phyloP scores from a whole-genome alignment of 1,284 basidiomycete species.

The Boletus semigastroideus region DNA sequence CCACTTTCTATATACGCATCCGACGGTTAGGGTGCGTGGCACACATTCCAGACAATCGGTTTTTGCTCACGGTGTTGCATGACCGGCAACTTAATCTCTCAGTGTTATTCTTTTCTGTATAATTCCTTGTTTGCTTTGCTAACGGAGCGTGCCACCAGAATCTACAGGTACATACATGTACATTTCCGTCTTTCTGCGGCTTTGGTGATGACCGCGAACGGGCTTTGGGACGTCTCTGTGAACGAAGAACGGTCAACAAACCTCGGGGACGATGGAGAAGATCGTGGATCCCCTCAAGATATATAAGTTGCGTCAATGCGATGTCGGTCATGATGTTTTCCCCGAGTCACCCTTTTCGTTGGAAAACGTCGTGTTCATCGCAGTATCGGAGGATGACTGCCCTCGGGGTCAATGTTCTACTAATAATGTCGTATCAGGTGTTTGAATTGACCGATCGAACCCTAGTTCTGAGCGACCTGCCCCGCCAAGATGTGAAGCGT shows the following conservation, averaged over 20 bases:
- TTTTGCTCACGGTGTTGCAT: slow-evolving; percentile 74
- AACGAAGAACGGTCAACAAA: background rate
- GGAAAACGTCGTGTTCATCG: no score
- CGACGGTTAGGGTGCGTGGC: slow-evolving; percentile 3
- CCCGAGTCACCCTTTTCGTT: slow-evolving; percentile 13
- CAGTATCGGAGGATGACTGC: no score
- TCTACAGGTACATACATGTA: background rate
- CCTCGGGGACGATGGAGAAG: background rate
- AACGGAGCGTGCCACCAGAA: background rate
- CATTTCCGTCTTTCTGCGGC: background rate
- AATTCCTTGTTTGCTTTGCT: background rate
- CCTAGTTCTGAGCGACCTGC: no score
- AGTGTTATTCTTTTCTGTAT: slow-evolving; percentile 17
- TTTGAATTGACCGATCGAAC: no score
- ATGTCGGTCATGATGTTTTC: slow-evolving; percentile 22
- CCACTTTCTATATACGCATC: background rate
- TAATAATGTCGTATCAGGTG: no score
- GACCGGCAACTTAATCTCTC: background rate
- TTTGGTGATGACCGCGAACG: slow-evolving; percentile 20
- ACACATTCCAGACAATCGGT: slow-evolving; percentile 66
- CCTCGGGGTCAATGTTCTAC: no score
- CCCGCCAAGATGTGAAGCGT: no score
- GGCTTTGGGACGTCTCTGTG: slow-evolving; percentile 22
- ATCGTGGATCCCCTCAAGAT: slow-evolving; percentile 20
- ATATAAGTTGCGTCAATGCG: slow-evolving; percentile 23